phyloP scores from a whole-genome alignment of 1,284 basidiomycete species.

The Farysia itapuensis region DNA sequence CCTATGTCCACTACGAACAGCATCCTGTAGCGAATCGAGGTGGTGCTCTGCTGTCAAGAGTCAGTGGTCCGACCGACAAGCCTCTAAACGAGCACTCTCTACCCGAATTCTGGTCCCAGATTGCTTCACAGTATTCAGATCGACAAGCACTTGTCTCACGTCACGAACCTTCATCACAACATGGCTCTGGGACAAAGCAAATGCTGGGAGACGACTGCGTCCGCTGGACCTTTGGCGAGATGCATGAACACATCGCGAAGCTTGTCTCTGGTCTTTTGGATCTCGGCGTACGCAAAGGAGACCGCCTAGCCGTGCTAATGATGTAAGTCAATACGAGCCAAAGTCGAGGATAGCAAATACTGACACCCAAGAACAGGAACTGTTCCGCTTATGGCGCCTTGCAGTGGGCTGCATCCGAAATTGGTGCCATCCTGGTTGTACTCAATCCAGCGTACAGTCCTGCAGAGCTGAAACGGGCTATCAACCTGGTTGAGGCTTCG shows the following conservation, averaged over 20 bases:
- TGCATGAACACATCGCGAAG: conserved; percentile 70
- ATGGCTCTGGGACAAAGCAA: conserved; percentile 62
- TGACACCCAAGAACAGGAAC: conserved; percentile 15
- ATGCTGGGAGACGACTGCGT: conserved; percentile 62
- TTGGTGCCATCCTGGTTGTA: conserved; percentile 78
- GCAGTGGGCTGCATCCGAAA: conserved; percentile 78
- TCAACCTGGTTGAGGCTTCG: conserved; percentile 71
- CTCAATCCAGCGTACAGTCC: conserved; percentile 78
- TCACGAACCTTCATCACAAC: conserved; percentile 66
- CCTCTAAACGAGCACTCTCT: conserved; percentile 70
- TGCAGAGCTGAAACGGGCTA: conserved; percentile 68
- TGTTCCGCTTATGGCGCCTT: conserved; percentile 73
- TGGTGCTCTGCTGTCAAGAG: conserved; percentile 32
- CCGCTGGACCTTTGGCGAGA: conserved; percentile 74
- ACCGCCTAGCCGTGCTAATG: conserved; percentile 79
- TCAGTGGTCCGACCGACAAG: conserved; percentile 66
- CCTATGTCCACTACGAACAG: not conserved
- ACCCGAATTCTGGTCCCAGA: conserved; percentile 68
- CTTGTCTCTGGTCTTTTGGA: conserved; percentile 69
- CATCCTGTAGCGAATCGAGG: not conserved
- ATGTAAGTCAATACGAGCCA: conserved; percentile 59
- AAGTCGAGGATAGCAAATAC: too few relatives aligned
- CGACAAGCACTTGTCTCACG: conserved; percentile 71
- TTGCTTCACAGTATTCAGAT: conserved; percentile 65
- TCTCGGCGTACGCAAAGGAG: conserved; percentile 74